Conservation (phyloP, 2,329 filamentous ascomycete species). For the Aureobasidium sp. region DNA sequence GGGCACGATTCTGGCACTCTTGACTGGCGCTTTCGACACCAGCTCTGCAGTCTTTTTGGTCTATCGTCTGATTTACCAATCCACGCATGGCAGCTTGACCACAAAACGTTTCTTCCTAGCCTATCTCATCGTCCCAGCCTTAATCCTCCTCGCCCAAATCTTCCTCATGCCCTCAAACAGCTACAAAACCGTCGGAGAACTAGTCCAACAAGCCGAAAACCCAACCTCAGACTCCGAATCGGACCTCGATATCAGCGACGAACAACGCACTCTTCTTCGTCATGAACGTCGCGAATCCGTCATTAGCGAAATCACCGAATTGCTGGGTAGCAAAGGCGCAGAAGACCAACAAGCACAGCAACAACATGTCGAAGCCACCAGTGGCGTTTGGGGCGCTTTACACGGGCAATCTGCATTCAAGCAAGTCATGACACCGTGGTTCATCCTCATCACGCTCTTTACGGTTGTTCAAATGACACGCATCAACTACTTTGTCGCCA, state of each 20-base stretch:
- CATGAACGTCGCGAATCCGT: slow-evolving; percentile 50
- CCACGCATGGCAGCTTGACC: slow-evolving; percentile 35
- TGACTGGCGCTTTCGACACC: slow-evolving; percentile 47
- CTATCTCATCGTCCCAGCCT: slow-evolving; percentile 43
- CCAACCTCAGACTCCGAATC: slow-evolving; percentile 41
- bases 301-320: slow-evolving; percentile 63
- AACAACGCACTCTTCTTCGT: slow-evolving; percentile 49
- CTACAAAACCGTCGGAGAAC: slow-evolving; percentile 61
- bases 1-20: slow-evolving; percentile 42
- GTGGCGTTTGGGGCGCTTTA: slow-evolving; percentile 80
- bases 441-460: slow-evolving; percentile 73
- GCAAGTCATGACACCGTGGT: slow-evolving; percentile 78
- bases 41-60: slow-evolving; percentile 43
- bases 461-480: slow-evolving; percentile 53
- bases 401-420: slow-evolving; percentile 63
- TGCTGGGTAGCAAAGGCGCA: slow-evolving; percentile 61
- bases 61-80: slow-evolving; percentile 42
- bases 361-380: slow-evolving; percentile 61
- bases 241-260: slow-evolving; percentile 46
- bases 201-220: slow-evolving; percentile 59
- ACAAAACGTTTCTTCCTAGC: slow-evolving; percentile 44
- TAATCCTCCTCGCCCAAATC: slow-evolving; percentile 37
- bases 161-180: slow-evolving; percentile 42
- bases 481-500: slow-evolving; percentile 92
- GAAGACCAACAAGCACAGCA: slow-evolving; percentile 58